Evolutionary conservation across 208 protist genomes (phyloP), one percentile per base, ranked within the genome.

Genomic region (Blechomonas ayalai): DNA sequence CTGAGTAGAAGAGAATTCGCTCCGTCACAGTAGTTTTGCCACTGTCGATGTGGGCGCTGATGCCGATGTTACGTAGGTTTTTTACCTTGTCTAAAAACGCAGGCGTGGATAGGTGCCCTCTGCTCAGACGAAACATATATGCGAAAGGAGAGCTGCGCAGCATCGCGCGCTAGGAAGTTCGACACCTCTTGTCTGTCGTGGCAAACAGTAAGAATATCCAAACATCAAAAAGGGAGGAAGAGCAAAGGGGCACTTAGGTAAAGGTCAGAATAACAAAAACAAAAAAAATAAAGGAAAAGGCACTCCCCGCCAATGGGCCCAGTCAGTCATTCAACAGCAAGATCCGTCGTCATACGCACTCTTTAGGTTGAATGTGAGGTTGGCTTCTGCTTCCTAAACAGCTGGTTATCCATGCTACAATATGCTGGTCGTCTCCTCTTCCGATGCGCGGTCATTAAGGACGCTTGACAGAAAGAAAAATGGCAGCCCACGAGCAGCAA

Each of bases 1-100:
- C 97, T 13, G 89, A 97, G 63, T 98, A 99, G 66, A 92, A 99
- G 12, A 99, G 81, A 75, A 99, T 97, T 33, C 97, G 95, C 78
- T 99, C 97, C n/a, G 95, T 99, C 16, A 98, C 43, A 9, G 98
- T 99, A 4, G 98, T 99, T 75, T 99, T 99, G 28, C 98, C 98
- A 28, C 82, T 96, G 65, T 99, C 98, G 68, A 99, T 99, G 79
- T 99, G 98, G 8, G 97, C 97, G 37, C 89, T 96, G 44, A 99
- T 98, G 51, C 95, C 96, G 59, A 98, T 97, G 58, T 99, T 99
- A 29, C 96, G 71, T 27, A 92, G 39, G 37, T 81, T 77, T 39
- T 68, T 72, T 39, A 92, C 60, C 23, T 43, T 66, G 40, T 85
- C 67, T 19, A 81, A 16, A 50, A 92, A 95, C 23, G 67, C 62